These are phyloP conservation scores for Selaginella tamariscina DNA, from an alignment of 75 land plant species.

Conservation along the genomic window DNA sequence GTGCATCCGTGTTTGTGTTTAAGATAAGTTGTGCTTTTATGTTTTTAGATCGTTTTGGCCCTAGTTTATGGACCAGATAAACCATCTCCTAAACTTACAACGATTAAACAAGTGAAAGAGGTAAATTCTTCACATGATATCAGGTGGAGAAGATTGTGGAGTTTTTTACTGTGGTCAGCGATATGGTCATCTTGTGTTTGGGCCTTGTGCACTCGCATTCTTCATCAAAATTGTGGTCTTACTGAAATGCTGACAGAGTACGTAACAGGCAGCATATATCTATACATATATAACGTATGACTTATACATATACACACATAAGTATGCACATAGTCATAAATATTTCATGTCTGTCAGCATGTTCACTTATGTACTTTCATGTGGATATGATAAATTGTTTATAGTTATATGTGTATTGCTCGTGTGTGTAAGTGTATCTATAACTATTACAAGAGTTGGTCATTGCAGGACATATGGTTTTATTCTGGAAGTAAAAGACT, in stretches of 20 bases:
- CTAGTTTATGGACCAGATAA: conserved; percentile 62
- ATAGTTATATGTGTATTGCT: too few relatives aligned
- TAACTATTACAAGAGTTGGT: too few relatives aligned
- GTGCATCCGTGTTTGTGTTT: background rate
- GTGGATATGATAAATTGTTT: too few relatives aligned
- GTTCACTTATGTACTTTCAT: too few relatives aligned
- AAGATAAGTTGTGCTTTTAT: background rate
- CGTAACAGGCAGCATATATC: too few relatives aligned
- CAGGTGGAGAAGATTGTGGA: conserved; percentile 30
- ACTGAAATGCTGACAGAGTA: conserved; percentile 72
- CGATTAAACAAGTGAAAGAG: background rate
- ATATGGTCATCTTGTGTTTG: conserved; percentile 57
- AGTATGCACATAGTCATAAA: too few relatives aligned
- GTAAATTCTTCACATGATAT: conserved; percentile 16
- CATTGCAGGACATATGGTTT: conserved; percentile 94
- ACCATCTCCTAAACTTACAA: conserved; percentile 45
- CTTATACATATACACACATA: too few relatives aligned
- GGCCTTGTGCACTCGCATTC: conserved; percentile 40
- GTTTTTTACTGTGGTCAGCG: conserved; percentile 52
- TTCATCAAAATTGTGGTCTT: conserved; percentile 44
- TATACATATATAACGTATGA: too few relatives aligned
- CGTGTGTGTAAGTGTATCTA: too few relatives aligned
- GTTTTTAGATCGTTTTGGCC: conserved; percentile 43
- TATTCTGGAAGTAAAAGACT: conserved; percentile 69
- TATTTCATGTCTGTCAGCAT: too few relatives aligned